phyloP scores from a whole-genome alignment of 306 rosid genomes.

The Castanea crenata region DNA sequence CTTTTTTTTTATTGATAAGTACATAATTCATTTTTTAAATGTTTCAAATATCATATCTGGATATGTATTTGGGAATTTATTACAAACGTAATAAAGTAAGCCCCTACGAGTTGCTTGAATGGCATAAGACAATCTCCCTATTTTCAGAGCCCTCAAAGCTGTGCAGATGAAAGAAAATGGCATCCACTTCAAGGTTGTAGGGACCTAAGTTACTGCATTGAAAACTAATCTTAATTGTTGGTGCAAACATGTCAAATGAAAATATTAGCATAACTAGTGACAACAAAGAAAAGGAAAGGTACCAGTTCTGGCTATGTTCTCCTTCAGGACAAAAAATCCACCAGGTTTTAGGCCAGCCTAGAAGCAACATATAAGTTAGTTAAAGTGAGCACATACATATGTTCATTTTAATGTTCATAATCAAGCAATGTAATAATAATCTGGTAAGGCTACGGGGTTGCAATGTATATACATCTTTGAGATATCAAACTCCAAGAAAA shows the following conservation, averaged over 20 bases:
- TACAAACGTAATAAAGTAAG: background rate
- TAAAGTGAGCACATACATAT: constrained; percentile 1
- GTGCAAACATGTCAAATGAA: constrained; percentile 18
- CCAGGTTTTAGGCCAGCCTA: constrained; percentile 90
- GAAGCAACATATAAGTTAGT: constrained; percentile 27
- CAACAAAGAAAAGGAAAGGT: constrained; percentile 19
- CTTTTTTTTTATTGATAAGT: background rate
- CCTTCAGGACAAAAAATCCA: constrained; percentile 83
- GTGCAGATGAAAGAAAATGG: background rate
- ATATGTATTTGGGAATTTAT: background rate
- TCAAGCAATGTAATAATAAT: background rate
- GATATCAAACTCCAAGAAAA: background rate
- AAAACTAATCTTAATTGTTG: background rate
- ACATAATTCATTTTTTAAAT: background rate
- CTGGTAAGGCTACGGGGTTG: background rate
- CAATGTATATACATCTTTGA: background rate
- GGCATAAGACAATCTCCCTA: background rate
- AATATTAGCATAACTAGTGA: constrained; percentile 12
- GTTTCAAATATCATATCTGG: background rate
- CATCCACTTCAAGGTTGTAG: background rate
- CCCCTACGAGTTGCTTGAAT: background rate
- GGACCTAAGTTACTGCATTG: background rate
- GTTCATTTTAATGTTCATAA: background rate
- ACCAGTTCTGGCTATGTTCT: constrained; percentile 88
- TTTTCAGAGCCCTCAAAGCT: background rate